Evolutionary conservation across 2,329 filamentous ascomycete species (phyloP).

Genomic region (Colletotrichum spinosum): DNA sequence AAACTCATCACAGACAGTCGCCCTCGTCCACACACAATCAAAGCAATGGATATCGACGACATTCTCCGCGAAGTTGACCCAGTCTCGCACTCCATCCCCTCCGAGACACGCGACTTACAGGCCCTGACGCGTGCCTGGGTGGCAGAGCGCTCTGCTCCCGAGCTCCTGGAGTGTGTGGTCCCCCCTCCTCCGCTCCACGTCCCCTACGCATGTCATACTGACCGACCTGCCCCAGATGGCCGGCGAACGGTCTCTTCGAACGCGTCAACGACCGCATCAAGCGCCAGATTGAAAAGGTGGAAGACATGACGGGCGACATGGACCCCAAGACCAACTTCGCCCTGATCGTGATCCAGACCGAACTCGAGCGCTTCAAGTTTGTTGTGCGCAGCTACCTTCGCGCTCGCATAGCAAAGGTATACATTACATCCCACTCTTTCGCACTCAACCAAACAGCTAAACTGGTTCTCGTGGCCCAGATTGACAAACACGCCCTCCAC

Average conservation of each 20-base stretch:
- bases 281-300: conserved; percentile 76
- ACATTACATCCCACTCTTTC: conserved; percentile 33
- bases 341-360: conserved; percentile 95
- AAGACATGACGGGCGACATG: conserved; percentile 84
- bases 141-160: conserved; percentile 88
- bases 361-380: conserved; percentile 94
- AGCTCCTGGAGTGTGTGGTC: conserved; percentile 79
- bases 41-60: conserved; percentile 80
- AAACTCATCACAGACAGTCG: background rate
- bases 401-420: conserved; percentile 87
- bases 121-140: conserved; percentile 92
- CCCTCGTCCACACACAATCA: background rate
- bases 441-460: no score
- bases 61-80: conserved; percentile 81
- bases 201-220: background rate
- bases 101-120: conserved; percentile 81
- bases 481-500: conserved; percentile 81
- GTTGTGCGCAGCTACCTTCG: conserved; percentile 86
- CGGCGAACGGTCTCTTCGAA: conserved; percentile 80
- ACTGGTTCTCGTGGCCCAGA: conserved; percentile 56
- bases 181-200: background rate
- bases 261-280: conserved; percentile 81
- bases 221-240: conserved; percentile 62
- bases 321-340: conserved; percentile 92
- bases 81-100: conserved; percentile 62